Conservation (phyloP, 2,329 filamentous ascomycete species). For the Aspergillus sp. region DNA sequence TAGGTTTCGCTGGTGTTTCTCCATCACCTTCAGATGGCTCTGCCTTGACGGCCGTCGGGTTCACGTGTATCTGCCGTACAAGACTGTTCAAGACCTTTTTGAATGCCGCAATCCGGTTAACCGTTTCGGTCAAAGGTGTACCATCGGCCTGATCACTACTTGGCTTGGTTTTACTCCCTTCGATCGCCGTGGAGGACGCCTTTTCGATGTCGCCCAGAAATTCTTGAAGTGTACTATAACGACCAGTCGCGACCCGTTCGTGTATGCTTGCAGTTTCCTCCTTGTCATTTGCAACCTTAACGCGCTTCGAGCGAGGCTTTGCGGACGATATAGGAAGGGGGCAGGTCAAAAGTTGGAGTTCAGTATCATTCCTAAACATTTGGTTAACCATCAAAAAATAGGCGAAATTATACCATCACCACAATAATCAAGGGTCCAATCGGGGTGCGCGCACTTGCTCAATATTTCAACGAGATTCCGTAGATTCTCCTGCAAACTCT, state of each 20-base stretch:
- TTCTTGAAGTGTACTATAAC: conserved; percentile 34
- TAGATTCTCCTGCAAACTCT: conserved; percentile 27
- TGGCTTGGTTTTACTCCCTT: conserved; percentile 26
- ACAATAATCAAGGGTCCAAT: background rate
- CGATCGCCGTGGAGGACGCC: conserved; percentile 30
- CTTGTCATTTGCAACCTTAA: conserved; percentile 31
- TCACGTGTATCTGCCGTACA: conserved; percentile 53
- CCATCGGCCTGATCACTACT: conserved; percentile 19
- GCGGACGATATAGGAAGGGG: conserved; percentile 28
- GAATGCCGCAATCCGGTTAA: conserved; percentile 47
- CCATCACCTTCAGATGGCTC: conserved; percentile 28
- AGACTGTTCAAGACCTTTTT: conserved; percentile 56
- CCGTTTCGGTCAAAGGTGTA: conserved; percentile 26
- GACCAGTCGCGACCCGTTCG: conserved; percentile 28
- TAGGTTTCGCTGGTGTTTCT: conserved; percentile 29
- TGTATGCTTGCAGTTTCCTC: conserved; percentile 30
- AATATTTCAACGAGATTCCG: conserved; percentile 27
- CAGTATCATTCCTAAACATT: conserved; percentile 32
- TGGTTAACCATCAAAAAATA: background rate
- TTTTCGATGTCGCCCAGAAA: conserved; percentile 37
- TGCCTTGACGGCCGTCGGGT: conserved; percentile 26
- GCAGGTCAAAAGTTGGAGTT: conserved; percentile 35
- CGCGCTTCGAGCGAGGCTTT: conserved; percentile 37
- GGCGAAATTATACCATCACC: conserved; percentile 5
- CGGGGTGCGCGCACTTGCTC: conserved; percentile 19